Evolutionary conservation across 2,329 filamentous ascomycete genomes (phyloP).

Genomic region (Sporothrix mexicana): DNA sequence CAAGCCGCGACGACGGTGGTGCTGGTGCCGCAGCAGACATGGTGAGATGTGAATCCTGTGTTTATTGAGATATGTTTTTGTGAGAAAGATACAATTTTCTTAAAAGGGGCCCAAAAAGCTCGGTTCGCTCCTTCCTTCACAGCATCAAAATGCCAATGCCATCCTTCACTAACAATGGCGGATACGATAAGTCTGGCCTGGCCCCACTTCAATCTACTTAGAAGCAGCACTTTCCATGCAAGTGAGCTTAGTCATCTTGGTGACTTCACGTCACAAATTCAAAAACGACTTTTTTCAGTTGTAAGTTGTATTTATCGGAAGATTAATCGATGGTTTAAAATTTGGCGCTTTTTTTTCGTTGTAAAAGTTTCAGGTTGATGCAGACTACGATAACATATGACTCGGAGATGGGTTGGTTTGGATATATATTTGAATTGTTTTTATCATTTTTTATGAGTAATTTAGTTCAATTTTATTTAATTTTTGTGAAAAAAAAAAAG

Average conservation of each 20-base stretch:
- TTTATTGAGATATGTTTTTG: neutral
- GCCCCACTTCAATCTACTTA: neutral
- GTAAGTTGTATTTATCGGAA: too few relatives aligned
- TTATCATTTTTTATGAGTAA: neutral
- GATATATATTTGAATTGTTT: neutral
- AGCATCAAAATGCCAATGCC: neutral
- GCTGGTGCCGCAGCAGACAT: neutral
- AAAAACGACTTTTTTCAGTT: too few relatives aligned
- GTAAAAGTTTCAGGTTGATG: too few relatives aligned
- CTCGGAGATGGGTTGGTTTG: too few relatives aligned
- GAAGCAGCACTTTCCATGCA: neutral
- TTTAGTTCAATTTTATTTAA: neutral
- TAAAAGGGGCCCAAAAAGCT: neutral
- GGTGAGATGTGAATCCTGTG: neutral
- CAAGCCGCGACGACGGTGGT: constrained; percentile 8
- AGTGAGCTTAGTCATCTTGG: constrained; percentile 21
- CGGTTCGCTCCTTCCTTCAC: neutral
- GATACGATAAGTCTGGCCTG: too few relatives aligned
- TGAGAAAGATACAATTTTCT: neutral
- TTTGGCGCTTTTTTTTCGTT: too few relatives aligned
- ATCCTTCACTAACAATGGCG: too few relatives aligned
- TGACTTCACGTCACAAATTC: neutral
- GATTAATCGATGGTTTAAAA: too few relatives aligned
- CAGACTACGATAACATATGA: too few relatives aligned
- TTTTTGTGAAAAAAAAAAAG: neutral